Conservation (phyloP, 768 basidiomycete genomes). For the Auricularia cornea region DNA sequence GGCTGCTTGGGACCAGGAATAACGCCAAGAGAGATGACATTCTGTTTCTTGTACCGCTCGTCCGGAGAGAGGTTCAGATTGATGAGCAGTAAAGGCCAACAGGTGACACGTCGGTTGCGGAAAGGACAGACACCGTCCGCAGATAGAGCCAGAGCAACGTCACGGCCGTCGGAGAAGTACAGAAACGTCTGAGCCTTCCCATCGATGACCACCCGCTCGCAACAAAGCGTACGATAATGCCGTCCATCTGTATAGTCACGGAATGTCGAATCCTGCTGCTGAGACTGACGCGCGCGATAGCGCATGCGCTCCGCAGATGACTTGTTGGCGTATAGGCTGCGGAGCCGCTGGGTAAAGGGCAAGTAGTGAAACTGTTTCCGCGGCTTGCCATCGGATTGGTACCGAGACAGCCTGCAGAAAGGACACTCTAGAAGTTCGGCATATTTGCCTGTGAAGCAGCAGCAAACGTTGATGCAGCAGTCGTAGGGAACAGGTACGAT, state of each 20-base stretch:
- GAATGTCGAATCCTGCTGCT: background rate
- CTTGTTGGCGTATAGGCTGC: conserved; percentile 18
- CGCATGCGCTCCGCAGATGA: conserved; percentile 11
- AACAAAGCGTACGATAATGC: background rate
- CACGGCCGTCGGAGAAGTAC: background rate
- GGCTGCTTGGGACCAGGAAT: conserved; percentile 15
- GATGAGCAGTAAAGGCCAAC: conserved; percentile 12
- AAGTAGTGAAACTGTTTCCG: conserved; percentile 28
- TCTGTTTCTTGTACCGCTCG: conserved; percentile 10
- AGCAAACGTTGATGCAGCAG: conserved; percentile 38
- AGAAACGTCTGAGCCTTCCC: background rate
- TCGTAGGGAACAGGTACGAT: conserved; percentile 27
- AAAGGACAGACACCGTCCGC: conserved; percentile 1
- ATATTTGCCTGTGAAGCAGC: conserved; percentile 28
- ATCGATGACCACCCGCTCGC: background rate
- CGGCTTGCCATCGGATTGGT: conserved; percentile 14
- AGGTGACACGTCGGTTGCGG: conserved; percentile 13
- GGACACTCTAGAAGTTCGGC: conserved; percentile 24
- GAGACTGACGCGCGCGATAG: background rate
- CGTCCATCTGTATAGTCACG: background rate
- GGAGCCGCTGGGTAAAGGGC: conserved; percentile 31
- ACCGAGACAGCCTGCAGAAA: conserved; percentile 26
- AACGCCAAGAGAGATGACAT: conserved; percentile 16
- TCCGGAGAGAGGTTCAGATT: conserved; percentile 16
- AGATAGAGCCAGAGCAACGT: background rate